Evolutionary conservation across 345 rosid genomes (phyloP).

Genomic region (Boechera divaricarpa): DNA sequence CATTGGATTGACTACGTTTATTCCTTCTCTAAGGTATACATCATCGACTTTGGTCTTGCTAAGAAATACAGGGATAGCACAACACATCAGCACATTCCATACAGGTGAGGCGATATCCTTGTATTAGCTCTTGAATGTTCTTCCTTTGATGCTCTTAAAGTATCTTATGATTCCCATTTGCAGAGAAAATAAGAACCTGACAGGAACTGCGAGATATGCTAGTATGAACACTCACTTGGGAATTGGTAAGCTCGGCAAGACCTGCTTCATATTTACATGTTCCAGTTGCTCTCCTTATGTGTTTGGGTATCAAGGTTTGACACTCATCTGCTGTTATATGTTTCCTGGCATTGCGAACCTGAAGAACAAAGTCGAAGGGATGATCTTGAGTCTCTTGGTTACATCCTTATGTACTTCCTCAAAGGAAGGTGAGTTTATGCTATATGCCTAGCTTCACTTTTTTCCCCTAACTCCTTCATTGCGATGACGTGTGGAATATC

Average conservation of each 20-base stretch:
- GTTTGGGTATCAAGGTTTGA: constrained; percentile 37
- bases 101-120: constrained; percentile 45
- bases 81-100: constrained; percentile 64
- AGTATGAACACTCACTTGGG: constrained; percentile 99
- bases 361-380: constrained; percentile 99
- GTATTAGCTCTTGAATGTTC: constrained; percentile 5
- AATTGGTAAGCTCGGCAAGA: constrained; percentile 61
- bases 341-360: constrained; percentile 22
- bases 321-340: constrained; percentile 24
- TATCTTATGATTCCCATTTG: constrained; percentile 20
- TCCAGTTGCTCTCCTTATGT: neutral
- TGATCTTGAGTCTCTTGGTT: constrained; percentile 98
- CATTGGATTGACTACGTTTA: constrained; percentile 6
- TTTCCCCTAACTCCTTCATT: constrained; percentile 18
- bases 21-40: constrained; percentile 50
- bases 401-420: constrained; percentile 91
- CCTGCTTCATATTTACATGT: neutral
- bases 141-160: neutral
- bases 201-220: constrained; percentile 99
- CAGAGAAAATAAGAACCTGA: constrained; percentile 96
- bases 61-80: constrained; percentile 62
- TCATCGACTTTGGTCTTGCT: constrained; percentile 66
- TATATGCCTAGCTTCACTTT: neutral
- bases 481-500: constrained; percentile 25
- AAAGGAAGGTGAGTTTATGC: constrained; percentile 80